Conservation (phyloP, 306 rosid species). For the Glycine tomentella region DNA sequence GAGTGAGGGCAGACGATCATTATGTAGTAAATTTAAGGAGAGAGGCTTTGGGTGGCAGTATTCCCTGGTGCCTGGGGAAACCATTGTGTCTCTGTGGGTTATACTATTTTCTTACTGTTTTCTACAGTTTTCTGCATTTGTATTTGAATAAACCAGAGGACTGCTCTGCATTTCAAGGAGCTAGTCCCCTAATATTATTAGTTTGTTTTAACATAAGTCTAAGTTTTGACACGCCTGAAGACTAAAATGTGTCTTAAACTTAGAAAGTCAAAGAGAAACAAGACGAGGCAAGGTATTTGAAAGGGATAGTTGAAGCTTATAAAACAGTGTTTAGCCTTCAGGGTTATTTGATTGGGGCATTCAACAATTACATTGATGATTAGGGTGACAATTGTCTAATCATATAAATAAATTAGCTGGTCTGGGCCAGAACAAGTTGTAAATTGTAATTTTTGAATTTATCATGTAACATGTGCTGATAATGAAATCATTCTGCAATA, state of each 20-base stretch:
- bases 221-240: not conserved
- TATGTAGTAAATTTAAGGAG: not conserved
- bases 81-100: not conserved
- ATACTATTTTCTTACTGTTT: not conserved
- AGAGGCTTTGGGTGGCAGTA: not conserved
- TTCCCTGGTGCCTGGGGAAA: not conserved
- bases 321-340: not conserved
- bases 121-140: no score
- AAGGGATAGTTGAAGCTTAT: not conserved
- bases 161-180: not conserved
- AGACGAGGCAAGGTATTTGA: not conserved
- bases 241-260: not conserved
- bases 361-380: constrained; percentile 2
- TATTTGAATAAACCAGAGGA: no score
- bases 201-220: not conserved
- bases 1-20: no score
- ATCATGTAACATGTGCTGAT: not conserved
- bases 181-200: not conserved
- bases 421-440: not conserved
- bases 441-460: not conserved
- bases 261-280: not conserved
- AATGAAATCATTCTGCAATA: constrained; percentile 9
- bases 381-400: constrained; percentile 26
- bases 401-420: not conserved
- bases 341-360: not conserved